Evolutionary conservation across 768 basidiomycete species (phyloP), one percentile per base, ranked within the genome.

Genomic region (Hygrocybe punicea): DNA sequence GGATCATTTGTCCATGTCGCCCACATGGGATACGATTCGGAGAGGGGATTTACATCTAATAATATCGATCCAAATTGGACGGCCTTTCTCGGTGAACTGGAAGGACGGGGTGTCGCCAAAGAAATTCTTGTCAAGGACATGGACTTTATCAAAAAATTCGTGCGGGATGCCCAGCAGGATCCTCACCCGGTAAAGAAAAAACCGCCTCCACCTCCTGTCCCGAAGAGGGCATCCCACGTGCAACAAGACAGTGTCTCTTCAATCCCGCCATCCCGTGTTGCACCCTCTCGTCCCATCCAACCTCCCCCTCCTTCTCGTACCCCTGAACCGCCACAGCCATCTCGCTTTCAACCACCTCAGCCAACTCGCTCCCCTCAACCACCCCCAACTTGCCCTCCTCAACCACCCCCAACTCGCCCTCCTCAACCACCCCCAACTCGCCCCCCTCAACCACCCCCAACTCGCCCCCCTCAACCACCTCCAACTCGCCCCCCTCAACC

Each of bases 21-120:
- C 1, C 95, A 98, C 68, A 96, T 99, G 90, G 95, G 94, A 11
- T 97, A 88, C 69, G 91, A 97, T 64, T 69, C 82, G 0, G 85
- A 96, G 61, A 82, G 85, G 23, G 96, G 96, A 2, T 98, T 93
- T 71, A 87, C 86, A 0, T 90, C 88, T 1, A 81, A 78, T 14
- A 91, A 91, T 53, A 90, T 99, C 5, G 96, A 99, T 70, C 84
- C 91, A 1, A 91, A 88, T 4, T 98, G 96, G 96, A 77, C 83
- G 45, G 76, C 83, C 1, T 71, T 98, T 56, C 77, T 98, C 2
- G 78, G 74, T 7, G 76, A 82, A 57, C 78, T 98, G 5, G 81
- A 85, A 58, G 71, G 73, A 45, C 72, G 78, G 6, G 93, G 93
- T 0, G 71, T 98, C 48, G 78, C 82, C 48, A 78, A 79, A 50